Evolutionary conservation across 2,329 filamentous ascomycete genomes (phyloP).

Genomic region (Harringtonia aguacate): DNA sequence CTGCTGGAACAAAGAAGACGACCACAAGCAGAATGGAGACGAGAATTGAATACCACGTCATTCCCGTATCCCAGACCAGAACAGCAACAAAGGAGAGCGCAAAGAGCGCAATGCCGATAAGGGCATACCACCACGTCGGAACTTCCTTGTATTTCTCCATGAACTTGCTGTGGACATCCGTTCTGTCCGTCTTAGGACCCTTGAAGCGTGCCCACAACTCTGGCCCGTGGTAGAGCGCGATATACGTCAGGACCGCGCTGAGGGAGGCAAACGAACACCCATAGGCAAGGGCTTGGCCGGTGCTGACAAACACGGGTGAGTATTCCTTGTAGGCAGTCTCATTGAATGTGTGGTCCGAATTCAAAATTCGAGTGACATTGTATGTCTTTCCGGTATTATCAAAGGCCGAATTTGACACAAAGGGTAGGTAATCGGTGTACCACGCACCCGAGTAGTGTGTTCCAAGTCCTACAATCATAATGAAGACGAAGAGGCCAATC

Average conservation of each 20-base stretch:
- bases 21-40: too few relatives aligned
- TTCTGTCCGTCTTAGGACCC: too few relatives aligned
- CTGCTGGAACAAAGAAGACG: constrained; percentile 30
- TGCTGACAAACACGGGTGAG: too few relatives aligned
- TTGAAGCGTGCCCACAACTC: too few relatives aligned
- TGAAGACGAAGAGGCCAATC: constrained; percentile 43
- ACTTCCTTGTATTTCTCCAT: constrained; percentile 37
- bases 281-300: too few relatives aligned
- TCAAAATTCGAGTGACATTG: constrained; percentile 32
- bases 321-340: too few relatives aligned
- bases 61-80: background rate
- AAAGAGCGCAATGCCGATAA: constrained; percentile 32
- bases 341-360: constrained; percentile 21
- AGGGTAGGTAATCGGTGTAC: constrained; percentile 39
- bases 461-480: constrained; percentile 40
- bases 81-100: constrained; percentile 29
- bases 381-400: constrained; percentile 38
- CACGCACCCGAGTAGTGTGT: constrained; percentile 50
- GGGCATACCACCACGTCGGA: constrained; percentile 49
- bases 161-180: constrained; percentile 34
- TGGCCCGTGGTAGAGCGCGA: too few relatives aligned
- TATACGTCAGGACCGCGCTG: too few relatives aligned
- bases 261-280: too few relatives aligned
- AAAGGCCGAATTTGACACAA: constrained; percentile 39
- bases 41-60: constrained; percentile 3